phyloP scores from a whole-genome alignment of 805 yeast species.

The Teunomyces gatunensis region DNA sequence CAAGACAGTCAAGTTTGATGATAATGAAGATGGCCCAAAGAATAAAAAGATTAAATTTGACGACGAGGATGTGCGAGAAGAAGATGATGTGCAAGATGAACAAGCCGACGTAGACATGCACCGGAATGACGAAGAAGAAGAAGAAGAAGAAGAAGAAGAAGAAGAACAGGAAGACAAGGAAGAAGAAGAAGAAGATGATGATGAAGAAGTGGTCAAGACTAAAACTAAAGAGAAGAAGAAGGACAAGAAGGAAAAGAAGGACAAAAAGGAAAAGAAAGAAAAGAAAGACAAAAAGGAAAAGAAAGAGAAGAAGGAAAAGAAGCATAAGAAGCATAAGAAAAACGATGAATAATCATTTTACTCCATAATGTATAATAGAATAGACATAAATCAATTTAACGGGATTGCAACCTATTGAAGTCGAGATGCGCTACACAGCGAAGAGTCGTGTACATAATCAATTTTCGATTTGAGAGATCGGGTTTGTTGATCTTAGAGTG shows the following conservation, averaged over 20 bases:
- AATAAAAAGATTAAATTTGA: slow-evolving; percentile 17
- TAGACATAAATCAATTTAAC: slow-evolving; percentile 1
- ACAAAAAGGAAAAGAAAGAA: slow-evolving; percentile 9
- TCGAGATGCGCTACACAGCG: no score
- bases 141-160: slow-evolving; percentile 10
- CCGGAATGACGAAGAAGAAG: slow-evolving; percentile 5
- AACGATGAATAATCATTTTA: slow-evolving; percentile 3
- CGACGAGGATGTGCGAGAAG: slow-evolving; percentile 11
- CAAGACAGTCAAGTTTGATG: slow-evolving; percentile 27
- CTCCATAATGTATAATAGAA: slow-evolving; percentile 5
- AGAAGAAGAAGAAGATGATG: slow-evolving; percentile 4
- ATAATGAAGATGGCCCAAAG: slow-evolving; percentile 13
- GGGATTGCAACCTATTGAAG: no score
- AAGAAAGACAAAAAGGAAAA: slow-evolving; percentile 25
- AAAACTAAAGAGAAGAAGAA: slow-evolving; percentile 13
- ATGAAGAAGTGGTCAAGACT: slow-evolving; percentile 11
- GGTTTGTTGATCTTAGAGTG: neutral
- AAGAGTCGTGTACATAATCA: neutral
- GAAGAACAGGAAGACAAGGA: slow-evolving; percentile 8
- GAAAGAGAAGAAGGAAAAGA: slow-evolving; percentile 25
- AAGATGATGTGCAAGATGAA: neutral
- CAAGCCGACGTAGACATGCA: neutral
- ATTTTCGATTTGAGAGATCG: neutral
- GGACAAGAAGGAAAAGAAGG: slow-evolving; percentile 16
- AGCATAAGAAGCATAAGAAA: slow-evolving; percentile 22